These are phyloP conservation scores for Cylindrotheca fusiformis DNA, from an alignment of 108 stramenopile genomes.

Conservation along the genomic window DNA sequence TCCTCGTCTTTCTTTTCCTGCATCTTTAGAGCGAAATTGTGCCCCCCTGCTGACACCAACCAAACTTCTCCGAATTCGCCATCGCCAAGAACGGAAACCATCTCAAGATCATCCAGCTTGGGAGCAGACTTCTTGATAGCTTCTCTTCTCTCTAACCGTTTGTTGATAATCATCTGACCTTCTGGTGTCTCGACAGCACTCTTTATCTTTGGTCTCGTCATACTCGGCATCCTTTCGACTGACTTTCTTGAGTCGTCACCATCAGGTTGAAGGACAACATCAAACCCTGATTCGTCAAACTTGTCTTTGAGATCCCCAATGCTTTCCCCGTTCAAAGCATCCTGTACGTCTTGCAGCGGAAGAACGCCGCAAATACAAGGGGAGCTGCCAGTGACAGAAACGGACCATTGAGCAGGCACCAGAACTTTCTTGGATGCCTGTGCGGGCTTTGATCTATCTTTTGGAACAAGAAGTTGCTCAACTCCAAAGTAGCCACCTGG, in stretches of 20 bases:
- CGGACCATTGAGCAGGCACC: conserved; percentile 49
- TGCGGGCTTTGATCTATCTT: conserved; percentile 14
- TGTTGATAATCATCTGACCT: neutral
- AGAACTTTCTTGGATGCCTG: conserved; percentile 15
- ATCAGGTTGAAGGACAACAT: conserved; percentile 10
- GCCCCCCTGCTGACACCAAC: conserved; percentile 45
- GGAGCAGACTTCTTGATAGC: conserved; percentile 21
- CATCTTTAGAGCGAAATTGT: conserved; percentile 76
- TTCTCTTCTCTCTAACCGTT: neutral
- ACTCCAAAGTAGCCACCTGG: conserved; percentile 64
- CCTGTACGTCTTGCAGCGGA: conserved; percentile 56
- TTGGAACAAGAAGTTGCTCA: conserved; percentile 41
- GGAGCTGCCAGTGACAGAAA: conserved; percentile 43
- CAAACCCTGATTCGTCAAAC: conserved; percentile 9
- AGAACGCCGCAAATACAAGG: conserved; percentile 66
- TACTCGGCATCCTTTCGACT: conserved; percentile 10
- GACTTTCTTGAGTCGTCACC: neutral
- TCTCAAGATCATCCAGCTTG: conserved; percentile 40
- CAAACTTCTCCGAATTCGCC: conserved; percentile 93
- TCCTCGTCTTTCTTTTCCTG: conserved; percentile 80
- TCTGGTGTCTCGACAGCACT: neutral
- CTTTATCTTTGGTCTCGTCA: conserved; percentile 2
- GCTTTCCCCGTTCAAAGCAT: conserved; percentile 31
- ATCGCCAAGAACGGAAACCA: conserved; percentile 69
- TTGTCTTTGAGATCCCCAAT: conserved; percentile 16